Evolutionary conservation across 1,139 yeast genomes (phyloP).

Genomic region (Yamadazyma jaroonii): DNA sequence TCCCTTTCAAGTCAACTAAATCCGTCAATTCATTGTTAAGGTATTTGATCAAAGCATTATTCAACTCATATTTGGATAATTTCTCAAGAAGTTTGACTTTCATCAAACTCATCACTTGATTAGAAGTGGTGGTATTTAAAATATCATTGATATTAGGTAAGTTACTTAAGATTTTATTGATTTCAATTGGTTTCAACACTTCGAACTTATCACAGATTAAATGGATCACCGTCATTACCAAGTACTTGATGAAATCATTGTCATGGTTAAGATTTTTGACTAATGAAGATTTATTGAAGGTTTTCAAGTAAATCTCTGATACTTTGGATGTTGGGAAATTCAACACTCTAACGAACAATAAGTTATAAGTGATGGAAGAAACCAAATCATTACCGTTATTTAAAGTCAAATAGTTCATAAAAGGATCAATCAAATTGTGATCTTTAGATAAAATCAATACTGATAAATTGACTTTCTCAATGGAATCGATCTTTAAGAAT

Average conservation of each 20-base stretch:
- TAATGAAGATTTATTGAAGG: constrained; percentile 58
- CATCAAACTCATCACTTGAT: constrained; percentile 7
- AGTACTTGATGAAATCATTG: constrained; percentile 42
- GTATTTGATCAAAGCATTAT: constrained; percentile 8
- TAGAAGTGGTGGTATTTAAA: constrained; percentile 5
- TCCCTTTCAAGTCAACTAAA: constrained; percentile 7
- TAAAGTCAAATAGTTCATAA: constrained; percentile 52
- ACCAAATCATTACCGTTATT: constrained; percentile 66
- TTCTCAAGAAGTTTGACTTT: constrained; percentile 9
- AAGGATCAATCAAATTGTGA: constrained; percentile 77
- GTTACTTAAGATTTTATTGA: constrained; percentile 9
- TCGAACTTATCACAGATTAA: constrained; percentile 54
- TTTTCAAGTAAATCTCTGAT: constrained; percentile 64
- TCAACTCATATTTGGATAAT: constrained; percentile 9
- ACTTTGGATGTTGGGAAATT: constrained; percentile 49
- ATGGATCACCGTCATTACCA: constrained; percentile 25
- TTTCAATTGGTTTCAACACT: constrained; percentile 20
- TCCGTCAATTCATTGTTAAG: constrained; percentile 3
- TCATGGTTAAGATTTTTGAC: constrained; percentile 57
- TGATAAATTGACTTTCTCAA: constrained; percentile 55
- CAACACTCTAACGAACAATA: constrained; percentile 58
- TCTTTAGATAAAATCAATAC: constrained; percentile 48
- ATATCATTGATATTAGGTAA: constrained; percentile 12
- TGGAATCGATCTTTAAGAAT: constrained; percentile 72
- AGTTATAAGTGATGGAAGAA: constrained; percentile 79